phyloP scores from a whole-genome alignment of 257 asterid genomes.

The Plantago ovata region DNA sequence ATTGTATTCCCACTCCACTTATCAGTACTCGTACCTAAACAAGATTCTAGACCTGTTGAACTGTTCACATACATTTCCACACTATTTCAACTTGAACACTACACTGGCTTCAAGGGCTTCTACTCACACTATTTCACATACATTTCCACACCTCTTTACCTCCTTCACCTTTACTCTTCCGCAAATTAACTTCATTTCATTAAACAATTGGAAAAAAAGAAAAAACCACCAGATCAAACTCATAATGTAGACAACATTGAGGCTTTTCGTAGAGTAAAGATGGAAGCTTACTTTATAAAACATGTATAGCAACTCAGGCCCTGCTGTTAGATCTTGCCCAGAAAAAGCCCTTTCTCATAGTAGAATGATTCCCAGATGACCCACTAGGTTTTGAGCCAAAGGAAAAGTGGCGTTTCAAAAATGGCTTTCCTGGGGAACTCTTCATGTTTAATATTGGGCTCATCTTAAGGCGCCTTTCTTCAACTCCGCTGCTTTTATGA shows the following conservation, averaged over 20 bases:
- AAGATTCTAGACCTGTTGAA: too few relatives aligned
- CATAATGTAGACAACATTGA: background rate
- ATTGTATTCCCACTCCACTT: too few relatives aligned
- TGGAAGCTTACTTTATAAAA: conserved; percentile 27
- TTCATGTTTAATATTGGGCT: conserved; percentile 47
- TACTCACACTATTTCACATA: too few relatives aligned
- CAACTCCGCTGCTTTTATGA: conserved; percentile 43
- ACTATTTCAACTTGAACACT: too few relatives aligned
- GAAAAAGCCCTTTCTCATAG: conserved; percentile 48
- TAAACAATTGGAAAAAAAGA: too few relatives aligned
- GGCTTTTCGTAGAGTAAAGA: background rate
- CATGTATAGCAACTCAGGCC: conserved; percentile 33
- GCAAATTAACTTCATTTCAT: too few relatives aligned
- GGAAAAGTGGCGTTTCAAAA: conserved; percentile 50
- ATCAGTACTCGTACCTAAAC: too few relatives aligned
- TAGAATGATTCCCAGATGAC: conserved; percentile 39
- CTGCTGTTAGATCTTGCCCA: conserved; percentile 65
- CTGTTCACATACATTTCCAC: too few relatives aligned
- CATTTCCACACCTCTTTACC: too few relatives aligned
- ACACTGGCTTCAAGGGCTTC: too few relatives aligned
- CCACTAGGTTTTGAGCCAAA: conserved; percentile 39
- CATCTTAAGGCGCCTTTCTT: conserved; percentile 51
- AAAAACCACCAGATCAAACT: too few relatives aligned
- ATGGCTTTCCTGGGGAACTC: conserved; percentile 41
- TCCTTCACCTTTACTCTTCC: too few relatives aligned